phyloP scores from a whole-genome alignment of 2,329 filamentous ascomycete species.

The Penicillium fuscoglaucum region DNA sequence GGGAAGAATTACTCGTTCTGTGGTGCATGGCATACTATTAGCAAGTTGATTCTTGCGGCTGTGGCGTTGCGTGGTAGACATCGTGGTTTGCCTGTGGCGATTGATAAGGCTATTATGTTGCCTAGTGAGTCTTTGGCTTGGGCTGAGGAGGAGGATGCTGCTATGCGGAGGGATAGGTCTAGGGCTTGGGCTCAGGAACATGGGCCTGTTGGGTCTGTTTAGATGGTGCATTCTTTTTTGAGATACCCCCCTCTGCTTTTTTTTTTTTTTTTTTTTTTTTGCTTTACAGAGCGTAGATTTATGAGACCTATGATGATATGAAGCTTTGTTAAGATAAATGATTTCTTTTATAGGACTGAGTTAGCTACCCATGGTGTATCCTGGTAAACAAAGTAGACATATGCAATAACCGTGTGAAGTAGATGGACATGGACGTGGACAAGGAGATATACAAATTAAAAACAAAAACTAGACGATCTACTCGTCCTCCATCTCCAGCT shows the following conservation, averaged over 20 bases:
- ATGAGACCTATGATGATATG: conserved; percentile 10
- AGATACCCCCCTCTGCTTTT: background rate
- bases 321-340: conserved; percentile 7
- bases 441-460: conserved; percentile 20
- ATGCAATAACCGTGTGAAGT: conserved; percentile 14
- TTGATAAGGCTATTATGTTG: conserved; percentile 54
- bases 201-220: conserved; percentile 31
- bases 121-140: conserved; percentile 42
- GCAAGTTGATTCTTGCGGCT: conserved; percentile 59
- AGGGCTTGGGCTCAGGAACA: conserved; percentile 25
- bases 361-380: conserved; percentile 13
- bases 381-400: conserved; percentile 13
- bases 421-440: conserved; percentile 8
- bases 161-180: conserved; percentile 31
- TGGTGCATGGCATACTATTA: conserved; percentile 55
- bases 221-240: background rate
- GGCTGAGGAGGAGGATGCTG: conserved; percentile 47
- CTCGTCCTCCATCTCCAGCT: conserved; percentile 27
- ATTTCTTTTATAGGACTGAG: conserved; percentile 14
- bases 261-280: background rate
- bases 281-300: background rate
- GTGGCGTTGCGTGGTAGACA: conserved; percentile 61
- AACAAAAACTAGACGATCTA: conserved; percentile 11
- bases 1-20: conserved; percentile 56
- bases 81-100: conserved; percentile 57